Evolutionary conservation across 2,329 filamentous ascomycete genomes (phyloP), one percentile per base, ranked within the genome.

Genomic region (Botrytis porri): DNA sequence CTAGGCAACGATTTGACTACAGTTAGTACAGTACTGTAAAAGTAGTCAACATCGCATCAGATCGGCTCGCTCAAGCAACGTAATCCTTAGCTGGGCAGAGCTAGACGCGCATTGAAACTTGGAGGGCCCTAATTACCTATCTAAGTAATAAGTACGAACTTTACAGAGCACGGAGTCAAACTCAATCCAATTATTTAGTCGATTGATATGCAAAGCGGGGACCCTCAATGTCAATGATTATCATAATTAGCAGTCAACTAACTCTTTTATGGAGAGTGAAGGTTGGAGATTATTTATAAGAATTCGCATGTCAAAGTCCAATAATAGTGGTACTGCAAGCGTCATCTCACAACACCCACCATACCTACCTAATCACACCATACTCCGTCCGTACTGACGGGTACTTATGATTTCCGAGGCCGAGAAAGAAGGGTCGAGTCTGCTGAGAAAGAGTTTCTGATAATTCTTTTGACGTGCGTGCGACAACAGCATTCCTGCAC

Each of bases 401-500:
- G 10, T 16, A 51, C 29, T 39, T 18, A 2, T 41, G 37, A 62
- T 14, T 63, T 29, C 20, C 41, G 62, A 32, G 22, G 32, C 29
- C n/a, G 22, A 37, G 43, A 48, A 10, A 66, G 43, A 51, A 29
- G n/a, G 41, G 25, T 29, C 41, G 62, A 35, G 41, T 65, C n/a
- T 48, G 43, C 37, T 48, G 43, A 35, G 41, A 37, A 35, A 29
- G 64, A 67, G 32, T 54, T 66, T 54, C 32, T 8, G 22, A 39
- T 67, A 29, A 39, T 67, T 54, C 45, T 67, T 54, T 35, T 69
- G 66, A 60, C 66, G 39, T 41, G 64, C 64, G 35, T 37, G 66
- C 66, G 51, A 69, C 66, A 69, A 69, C 66, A 69, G 29, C 66
- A 69, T 69, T 69, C 66, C 51, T 43, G 37, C n/a, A 41, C n/a